Conservation (phyloP, 352 stramenopile species). For the Thalassiosira pacifica region DNA sequence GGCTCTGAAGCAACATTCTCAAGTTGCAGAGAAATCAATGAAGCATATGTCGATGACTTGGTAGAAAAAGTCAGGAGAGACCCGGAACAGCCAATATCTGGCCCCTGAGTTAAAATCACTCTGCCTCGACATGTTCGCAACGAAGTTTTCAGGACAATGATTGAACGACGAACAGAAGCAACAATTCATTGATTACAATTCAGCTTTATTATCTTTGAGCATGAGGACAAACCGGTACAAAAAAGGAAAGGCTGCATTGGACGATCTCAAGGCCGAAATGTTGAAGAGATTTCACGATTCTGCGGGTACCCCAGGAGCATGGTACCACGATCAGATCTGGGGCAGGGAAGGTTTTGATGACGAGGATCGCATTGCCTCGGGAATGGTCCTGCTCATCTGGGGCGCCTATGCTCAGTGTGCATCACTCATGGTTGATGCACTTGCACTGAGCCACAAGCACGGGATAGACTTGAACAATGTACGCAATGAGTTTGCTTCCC, state of each 20-base stretch:
- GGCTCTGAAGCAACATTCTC: slow-evolving; percentile 19
- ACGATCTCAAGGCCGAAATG: slow-evolving; percentile 42
- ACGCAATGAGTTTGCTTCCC: background rate
- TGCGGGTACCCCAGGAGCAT: background rate
- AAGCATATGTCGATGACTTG: slow-evolving; percentile 35
- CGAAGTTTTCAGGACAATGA: slow-evolving; percentile 38
- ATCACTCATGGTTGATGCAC: slow-evolving; percentile 27
- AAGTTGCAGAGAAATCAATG: slow-evolving; percentile 10
- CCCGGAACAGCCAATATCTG: slow-evolving; percentile 12
- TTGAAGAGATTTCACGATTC: slow-evolving; percentile 20
- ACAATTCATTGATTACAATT: slow-evolving; percentile 52
- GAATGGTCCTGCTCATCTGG: slow-evolving; percentile 52
- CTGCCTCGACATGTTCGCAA: slow-evolving; percentile 35
- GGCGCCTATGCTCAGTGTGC: slow-evolving; percentile 49
- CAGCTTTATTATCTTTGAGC: slow-evolving; percentile 24
- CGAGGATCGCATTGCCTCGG: slow-evolving; percentile 40
- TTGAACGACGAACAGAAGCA: slow-evolving; percentile 45
- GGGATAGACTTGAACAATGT: slow-evolving; percentile 1
- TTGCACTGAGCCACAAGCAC: slow-evolving; percentile 8
- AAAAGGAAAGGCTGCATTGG: slow-evolving; percentile 37
- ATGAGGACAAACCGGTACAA: slow-evolving; percentile 10
- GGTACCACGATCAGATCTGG: slow-evolving; percentile 23
- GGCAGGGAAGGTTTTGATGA: slow-evolving; percentile 18
- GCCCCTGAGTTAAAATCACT: slow-evolving; percentile 42
- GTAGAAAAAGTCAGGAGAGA: slow-evolving; percentile 24